Evolutionary conservation across 78 protist species (phyloP).

Genomic region (Fonticula alba): DNA sequence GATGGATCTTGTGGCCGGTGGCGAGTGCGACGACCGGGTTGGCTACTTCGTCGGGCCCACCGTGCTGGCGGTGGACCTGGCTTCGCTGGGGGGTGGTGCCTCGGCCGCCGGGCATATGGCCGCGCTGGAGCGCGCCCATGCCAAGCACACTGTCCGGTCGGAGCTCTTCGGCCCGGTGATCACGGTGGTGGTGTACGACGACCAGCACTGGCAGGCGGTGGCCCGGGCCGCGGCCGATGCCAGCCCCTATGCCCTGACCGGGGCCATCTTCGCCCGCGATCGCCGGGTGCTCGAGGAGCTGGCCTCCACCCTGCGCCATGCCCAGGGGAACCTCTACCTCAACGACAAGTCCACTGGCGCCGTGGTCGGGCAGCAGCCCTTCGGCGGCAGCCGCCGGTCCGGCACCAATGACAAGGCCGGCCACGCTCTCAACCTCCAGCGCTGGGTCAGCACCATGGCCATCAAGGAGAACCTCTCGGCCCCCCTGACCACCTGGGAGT

Average conservation of each 20-base stretch:
- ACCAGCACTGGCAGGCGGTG: slow-evolving; percentile 24
- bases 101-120: no score
- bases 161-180: slow-evolving; percentile 89
- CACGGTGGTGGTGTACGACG: slow-evolving; percentile 61
- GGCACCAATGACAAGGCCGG: slow-evolving; percentile 95
- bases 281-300: slow-evolving; percentile 16
- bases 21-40: slow-evolving; percentile 9
- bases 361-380: slow-evolving; percentile 80
- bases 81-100: no score
- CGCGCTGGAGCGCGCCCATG: no score
- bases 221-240: background rate
- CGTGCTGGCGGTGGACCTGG: no score
- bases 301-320: background rate
- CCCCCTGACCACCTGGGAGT: slow-evolving; percentile 31
- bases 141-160: no score
- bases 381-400: slow-evolving; percentile 49
- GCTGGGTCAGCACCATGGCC: slow-evolving; percentile 56
- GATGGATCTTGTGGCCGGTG: slow-evolving; percentile 58
- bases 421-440: slow-evolving; percentile 23
- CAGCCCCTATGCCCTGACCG: slow-evolving; percentile 67
- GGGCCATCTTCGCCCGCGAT: slow-evolving; percentile 49
- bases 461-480: slow-evolving; percentile 70
- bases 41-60: slow-evolving; percentile 82
- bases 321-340: slow-evolving; percentile 83
- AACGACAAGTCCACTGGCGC: slow-evolving; percentile 88